These are phyloP conservation scores for Carex scoparia DNA, from an alignment of 176 grass and related monocot species.

Conservation along the genomic window DNA sequence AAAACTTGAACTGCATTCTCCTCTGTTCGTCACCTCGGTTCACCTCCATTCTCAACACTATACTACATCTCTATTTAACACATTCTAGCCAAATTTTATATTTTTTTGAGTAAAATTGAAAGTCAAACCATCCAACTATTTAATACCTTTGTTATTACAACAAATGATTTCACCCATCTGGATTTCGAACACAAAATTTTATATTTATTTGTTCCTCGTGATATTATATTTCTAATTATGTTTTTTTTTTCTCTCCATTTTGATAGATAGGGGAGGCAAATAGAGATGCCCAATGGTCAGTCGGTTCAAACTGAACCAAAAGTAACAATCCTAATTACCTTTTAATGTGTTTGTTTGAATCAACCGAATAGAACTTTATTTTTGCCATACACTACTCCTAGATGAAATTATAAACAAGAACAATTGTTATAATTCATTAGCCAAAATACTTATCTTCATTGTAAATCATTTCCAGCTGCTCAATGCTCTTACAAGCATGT, in stretches of 20 bases:
- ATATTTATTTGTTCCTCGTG: background rate
- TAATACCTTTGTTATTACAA: too few relatives aligned
- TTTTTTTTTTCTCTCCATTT: background rate
- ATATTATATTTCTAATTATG: background rate
- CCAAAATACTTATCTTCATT: background rate
- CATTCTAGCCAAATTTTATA: background rate
- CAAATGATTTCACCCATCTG: too few relatives aligned
- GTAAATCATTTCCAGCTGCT: background rate
- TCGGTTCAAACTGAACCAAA: background rate
- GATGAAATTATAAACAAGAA: too few relatives aligned
- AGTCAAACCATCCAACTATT: too few relatives aligned
- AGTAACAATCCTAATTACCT: background rate
- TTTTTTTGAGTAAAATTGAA: too few relatives aligned
- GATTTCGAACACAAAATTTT: background rate
- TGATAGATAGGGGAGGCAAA: background rate
- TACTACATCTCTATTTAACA: background rate
- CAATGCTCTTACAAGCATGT: background rate
- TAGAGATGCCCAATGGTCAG: background rate
- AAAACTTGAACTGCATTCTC: background rate
- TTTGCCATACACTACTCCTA: background rate
- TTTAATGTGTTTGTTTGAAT: background rate
- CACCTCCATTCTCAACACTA: background rate
- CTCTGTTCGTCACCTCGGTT: background rate
- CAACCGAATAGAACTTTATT: background rate
- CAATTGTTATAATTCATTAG: background rate